Base-by-base conservation (phyloP, 805 yeast genomes). In the Millerozyma miso region DNA sequence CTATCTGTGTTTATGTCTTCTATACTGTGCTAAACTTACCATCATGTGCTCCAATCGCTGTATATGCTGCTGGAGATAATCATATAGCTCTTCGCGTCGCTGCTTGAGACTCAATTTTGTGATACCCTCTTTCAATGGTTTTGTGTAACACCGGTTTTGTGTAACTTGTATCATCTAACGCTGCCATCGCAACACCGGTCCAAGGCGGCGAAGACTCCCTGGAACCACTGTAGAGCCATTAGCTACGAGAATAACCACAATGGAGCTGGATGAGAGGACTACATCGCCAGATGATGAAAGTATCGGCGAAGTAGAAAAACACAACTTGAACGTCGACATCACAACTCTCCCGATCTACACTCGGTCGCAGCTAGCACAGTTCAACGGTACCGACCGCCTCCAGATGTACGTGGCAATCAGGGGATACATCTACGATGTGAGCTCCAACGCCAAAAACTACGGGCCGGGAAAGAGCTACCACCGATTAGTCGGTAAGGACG, bases 361-460 rank as follows among this genome's bases (percentile, higher is more conserved):
- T 2, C 51, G 71, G 10, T 37, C 58, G 3, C 66, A 68, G 48
- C 56, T 70, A 39, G 44, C 60, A 4, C 43, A 41, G 34, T 67
- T 58, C 50, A 57, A 71, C 43, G 74, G 73, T n/a, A 43, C 37
- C 4, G 52, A 52, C 19, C 46, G 47, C 26, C 56, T 54, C 13
- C 44, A 74, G 45, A 74, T 85, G 49, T 88, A 81, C 60, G 84
- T 88, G 15, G 93, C 81, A 5, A 81, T 88, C 52, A 80, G 81
- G 47, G 93, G 95, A 16, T 72, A 71, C 2, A 79, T 88, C 8
- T 88, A 86, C 59, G 96, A 88, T 54, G 96, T 88, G 7, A 75
- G 86, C 0, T 57, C 67, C 37, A 88, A 87, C 55, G 52, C 59
- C 10, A 77, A 74, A 13, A 82, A 81, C 33, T 88, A 88, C 57